phyloP scores from a whole-genome alignment of 306 rosid genomes.

The Ochetophila trinervis region DNA sequence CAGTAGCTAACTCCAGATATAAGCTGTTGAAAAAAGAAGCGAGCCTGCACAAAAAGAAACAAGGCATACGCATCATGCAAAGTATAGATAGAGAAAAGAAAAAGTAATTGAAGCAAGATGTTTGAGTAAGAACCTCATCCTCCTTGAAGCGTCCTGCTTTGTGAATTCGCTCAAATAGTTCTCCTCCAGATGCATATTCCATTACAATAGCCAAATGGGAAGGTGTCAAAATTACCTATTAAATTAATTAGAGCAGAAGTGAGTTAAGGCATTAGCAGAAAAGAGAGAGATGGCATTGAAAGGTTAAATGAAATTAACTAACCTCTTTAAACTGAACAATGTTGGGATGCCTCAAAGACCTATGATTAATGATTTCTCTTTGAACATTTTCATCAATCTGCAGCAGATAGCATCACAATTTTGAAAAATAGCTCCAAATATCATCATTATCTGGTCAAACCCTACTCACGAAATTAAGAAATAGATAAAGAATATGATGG shows the following conservation, averaged over 20 bases:
- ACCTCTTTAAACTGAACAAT: constrained; percentile 92
- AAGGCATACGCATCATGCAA: constrained; percentile 11
- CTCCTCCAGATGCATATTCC: constrained; percentile 98
- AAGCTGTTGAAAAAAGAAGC: constrained; percentile 96
- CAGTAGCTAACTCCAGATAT: constrained; percentile 94
- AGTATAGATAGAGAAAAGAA: background rate
- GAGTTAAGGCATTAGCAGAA: constrained; percentile 2
- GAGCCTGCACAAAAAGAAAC: constrained; percentile 60
- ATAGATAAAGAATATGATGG: no score
- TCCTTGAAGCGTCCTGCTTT: constrained; percentile 77
- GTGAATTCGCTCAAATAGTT: constrained; percentile 70
- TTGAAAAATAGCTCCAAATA: constrained; percentile 11
- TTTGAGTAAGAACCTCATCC: constrained; percentile 62
- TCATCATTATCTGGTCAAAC: background rate
- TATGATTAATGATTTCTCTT: constrained; percentile 89
- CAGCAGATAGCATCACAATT: constrained; percentile 27
- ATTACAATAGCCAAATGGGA: constrained; percentile 93
- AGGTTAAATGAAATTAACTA: constrained; percentile 19
- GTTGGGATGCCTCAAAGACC: constrained; percentile 89
- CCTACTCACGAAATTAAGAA: no score
- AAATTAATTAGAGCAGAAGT: background rate
- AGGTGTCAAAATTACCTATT: constrained; percentile 79
- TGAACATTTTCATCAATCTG: constrained; percentile 92
- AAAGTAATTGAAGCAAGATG: constrained; percentile 9
- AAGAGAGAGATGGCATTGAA: background rate